phyloP scores from a whole-genome alignment of 2,329 filamentous ascomycete genomes.

The Penicillium sp. region DNA sequence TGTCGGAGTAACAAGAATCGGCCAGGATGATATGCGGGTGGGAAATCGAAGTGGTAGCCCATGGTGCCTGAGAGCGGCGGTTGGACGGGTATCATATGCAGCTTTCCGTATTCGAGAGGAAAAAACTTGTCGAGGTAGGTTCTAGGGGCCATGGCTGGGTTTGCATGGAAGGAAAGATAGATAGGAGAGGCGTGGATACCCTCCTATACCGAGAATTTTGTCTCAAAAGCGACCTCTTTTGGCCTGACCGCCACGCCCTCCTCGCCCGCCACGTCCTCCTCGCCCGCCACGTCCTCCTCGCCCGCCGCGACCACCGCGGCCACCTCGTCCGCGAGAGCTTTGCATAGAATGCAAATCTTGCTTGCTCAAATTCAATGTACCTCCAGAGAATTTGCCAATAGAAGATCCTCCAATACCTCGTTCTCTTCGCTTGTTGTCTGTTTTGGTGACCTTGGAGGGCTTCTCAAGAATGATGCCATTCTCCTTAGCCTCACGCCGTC shows the following conservation, averaged over 20 bases:
- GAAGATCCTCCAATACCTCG: conserved; percentile 72
- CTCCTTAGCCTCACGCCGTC: conserved; percentile 79
- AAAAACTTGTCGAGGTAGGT: background rate
- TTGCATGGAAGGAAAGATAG: background rate
- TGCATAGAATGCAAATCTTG: conserved; percentile 61
- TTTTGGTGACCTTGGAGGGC: conserved; percentile 38
- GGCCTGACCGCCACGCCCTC: background rate
- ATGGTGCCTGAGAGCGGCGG: conserved; percentile 30
- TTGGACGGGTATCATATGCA: background rate
- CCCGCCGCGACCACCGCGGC: conserved; percentile 23
- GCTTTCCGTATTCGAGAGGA: background rate
- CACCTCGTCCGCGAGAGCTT: conserved; percentile 3
- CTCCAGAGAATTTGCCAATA: conserved; percentile 77
- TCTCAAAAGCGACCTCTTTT: conserved; percentile 5
- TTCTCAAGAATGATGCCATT: conserved; percentile 86
- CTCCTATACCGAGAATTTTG: background rate
- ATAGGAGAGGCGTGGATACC: background rate
- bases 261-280: background rate
- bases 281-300: background rate
- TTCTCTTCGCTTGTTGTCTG: conserved; percentile 51
- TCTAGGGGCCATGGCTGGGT: background rate
- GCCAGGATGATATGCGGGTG: conserved; percentile 54
- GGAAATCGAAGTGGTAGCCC: conserved; percentile 60
- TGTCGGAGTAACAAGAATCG: conserved; percentile 54
- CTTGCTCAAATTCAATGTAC: conserved; percentile 75